Conservation (phyloP, 2,329 filamentous ascomycete genomes). For the Fusarium camptoceras region DNA sequence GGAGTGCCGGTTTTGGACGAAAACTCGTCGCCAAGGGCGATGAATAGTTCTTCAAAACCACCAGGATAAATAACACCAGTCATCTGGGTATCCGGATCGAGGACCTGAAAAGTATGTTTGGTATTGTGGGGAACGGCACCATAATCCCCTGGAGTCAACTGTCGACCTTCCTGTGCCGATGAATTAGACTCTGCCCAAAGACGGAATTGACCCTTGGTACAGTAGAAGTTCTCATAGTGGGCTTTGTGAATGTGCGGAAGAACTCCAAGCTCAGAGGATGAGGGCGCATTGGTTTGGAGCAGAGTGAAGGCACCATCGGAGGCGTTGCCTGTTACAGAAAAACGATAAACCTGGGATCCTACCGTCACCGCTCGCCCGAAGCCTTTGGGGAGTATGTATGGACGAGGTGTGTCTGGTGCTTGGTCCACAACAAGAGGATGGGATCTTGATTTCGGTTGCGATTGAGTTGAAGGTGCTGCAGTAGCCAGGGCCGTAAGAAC, state of each 20-base stretch:
- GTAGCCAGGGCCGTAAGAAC: not conserved
- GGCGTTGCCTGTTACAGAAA: constrained; percentile 2
- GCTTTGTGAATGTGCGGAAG: not conserved
- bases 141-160: not conserved
- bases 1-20: not conserved
- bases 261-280: constrained; percentile 1
- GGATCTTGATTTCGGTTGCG: not conserved
- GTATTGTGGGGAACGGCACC: not conserved
- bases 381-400: not conserved
- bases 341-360: constrained; percentile 1
- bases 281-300: constrained; percentile 5
- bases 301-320: not conserved
- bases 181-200: not conserved
- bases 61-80: constrained; percentile 1
- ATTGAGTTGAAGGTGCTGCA: not conserved
- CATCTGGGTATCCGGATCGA: constrained; percentile 3
- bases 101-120: not conserved
- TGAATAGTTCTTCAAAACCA: constrained; percentile 1
- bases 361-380: not conserved
- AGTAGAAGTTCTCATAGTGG: constrained; percentile 5
- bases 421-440: not conserved
- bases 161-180: not conserved
- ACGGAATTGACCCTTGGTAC: not conserved
- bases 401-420: not conserved
- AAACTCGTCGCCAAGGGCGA: not conserved